Conservation (phyloP, 176 grass and related monocot species). For the Triticum urartu region DNA sequence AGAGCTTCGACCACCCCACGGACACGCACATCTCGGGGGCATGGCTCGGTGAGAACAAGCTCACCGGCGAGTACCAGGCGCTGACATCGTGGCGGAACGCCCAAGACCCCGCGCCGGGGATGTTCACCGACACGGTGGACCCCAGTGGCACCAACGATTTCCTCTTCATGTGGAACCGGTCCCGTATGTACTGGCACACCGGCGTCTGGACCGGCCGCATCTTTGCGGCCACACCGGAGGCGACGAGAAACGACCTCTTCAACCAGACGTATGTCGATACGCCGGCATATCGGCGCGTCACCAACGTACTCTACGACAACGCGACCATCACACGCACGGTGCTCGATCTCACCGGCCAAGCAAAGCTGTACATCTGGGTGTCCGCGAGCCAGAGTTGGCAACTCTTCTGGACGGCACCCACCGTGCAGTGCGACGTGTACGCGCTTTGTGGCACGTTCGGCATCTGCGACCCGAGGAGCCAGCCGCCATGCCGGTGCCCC, state of each 20-base stretch:
- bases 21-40: slow-evolving; percentile 19
- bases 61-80: background rate
- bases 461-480: slow-evolving; percentile 1
- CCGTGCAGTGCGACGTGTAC: slow-evolving; percentile 25
- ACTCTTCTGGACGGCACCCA: slow-evolving; percentile 23
- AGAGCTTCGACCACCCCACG: slow-evolving; percentile 31
- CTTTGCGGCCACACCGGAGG: slow-evolving; percentile 30
- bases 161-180: slow-evolving; percentile 30
- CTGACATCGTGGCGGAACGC: slow-evolving; percentile 19
- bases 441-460: slow-evolving; percentile 28
- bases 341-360: slow-evolving; percentile 34
- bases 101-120: slow-evolving; percentile 36
- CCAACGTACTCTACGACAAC: slow-evolving; percentile 32
- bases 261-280: slow-evolving; percentile 29
- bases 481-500: slow-evolving; percentile 15
- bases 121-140: slow-evolving; percentile 23
- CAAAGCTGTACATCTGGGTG: slow-evolving; percentile 29
- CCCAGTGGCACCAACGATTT: slow-evolving; percentile 17
- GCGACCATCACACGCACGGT: slow-evolving; percentile 32
- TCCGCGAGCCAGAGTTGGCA: background rate
- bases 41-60: slow-evolving; percentile 34
- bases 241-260: slow-evolving; percentile 17
- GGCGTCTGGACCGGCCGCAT: slow-evolving; percentile 32
- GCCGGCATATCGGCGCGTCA: slow-evolving; percentile 13
- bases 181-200: slow-evolving; percentile 28